Evolutionary conservation across 2,329 filamentous ascomycete genomes (phyloP).

Genomic region (Colletotrichum musae): DNA sequence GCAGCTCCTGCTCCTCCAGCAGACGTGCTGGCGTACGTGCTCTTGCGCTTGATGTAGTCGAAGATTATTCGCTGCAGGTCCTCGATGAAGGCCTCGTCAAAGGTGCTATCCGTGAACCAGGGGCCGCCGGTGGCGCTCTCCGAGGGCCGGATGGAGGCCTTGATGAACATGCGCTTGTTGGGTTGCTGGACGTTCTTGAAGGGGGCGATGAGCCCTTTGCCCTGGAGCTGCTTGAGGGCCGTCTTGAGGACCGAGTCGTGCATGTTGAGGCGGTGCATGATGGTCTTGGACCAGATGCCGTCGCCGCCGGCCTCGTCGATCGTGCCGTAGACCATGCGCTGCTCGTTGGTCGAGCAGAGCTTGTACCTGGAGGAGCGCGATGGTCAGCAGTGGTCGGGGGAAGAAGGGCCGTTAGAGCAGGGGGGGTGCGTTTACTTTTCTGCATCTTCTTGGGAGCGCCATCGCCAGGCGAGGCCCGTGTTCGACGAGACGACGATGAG

Average conservation of each 20-base stretch:
- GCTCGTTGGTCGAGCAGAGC: constrained; percentile 77
- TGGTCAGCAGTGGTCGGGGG: background rate
- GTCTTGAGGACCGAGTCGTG: constrained; percentile 87
- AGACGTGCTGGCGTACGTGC: constrained; percentile 71
- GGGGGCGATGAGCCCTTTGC: constrained; percentile 85
- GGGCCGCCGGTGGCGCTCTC: constrained; percentile 94
- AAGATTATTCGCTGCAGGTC: constrained; percentile 81
- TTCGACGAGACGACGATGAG: constrained; percentile 64
- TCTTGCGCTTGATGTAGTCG: constrained; percentile 78
- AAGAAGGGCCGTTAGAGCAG: background rate
- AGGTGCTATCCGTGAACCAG: constrained; percentile 92
- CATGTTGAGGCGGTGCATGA: constrained; percentile 85
- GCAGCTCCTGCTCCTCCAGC: constrained; percentile 11
- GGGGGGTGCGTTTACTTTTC: constrained; percentile 64
- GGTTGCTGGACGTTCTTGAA: constrained; percentile 95
- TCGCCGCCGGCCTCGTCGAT: constrained; percentile 89
- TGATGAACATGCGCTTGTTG: constrained; percentile 96
- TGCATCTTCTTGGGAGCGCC: constrained; percentile 72
- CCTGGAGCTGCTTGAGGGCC: constrained; percentile 86
- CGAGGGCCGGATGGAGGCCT: constrained; percentile 84
- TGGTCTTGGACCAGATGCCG: constrained; percentile 91
- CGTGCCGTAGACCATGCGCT: constrained; percentile 86
- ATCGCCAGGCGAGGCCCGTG: constrained; percentile 68
- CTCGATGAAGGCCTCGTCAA: constrained; percentile 91
- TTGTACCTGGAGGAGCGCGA: constrained; percentile 63